Evolutionary conservation across 768 basidiomycete genomes (phyloP), one percentile per base, ranked within the genome.

Genomic region (Leccinum rimulosum): DNA sequence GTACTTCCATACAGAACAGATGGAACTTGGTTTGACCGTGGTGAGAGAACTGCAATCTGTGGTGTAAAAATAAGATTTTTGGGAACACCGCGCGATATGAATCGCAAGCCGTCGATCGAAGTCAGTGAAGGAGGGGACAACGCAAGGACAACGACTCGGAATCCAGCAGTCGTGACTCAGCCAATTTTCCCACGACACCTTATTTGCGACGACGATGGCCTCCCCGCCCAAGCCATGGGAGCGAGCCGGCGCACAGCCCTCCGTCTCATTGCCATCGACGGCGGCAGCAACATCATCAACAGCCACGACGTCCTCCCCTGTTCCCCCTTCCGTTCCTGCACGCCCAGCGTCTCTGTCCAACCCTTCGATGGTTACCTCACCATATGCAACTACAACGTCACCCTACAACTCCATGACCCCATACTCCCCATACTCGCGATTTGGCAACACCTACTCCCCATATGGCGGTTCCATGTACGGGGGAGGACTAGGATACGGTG

Each of bases 151-250:
- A 25, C 25, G 22, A 22, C 22, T 22, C 22, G 22, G 25, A 25
- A 25, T 25, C 25, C 25, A 25, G 25, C 25, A 25, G 28, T 33
- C 11, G 14, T 33, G 35, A 25, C 25, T 27, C 47, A 48, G 47
- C 11, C 4, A 3, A 50, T 6, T 56, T 68, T 70, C 63, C 36
- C 69, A 69, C 69, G 61, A 25, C 40, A 27, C 56, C 49, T 48
- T 4, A n/a, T 52, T 43, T 36, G 17, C 22, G 22, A 66, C 73
- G 8, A 64, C 71, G 45, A 92, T 93, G 91, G 84, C 82, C 38
- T 91, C 91, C 22, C 92, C 92, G 51, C 92, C 91, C 70, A 94
- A 93, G 72, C 93, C 92, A 64, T 95, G 92, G 93, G 93, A 95
- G 73, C 82, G 85, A 47, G 81, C 82, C 8, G 74, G 76, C 50